phyloP scores from a whole-genome alignment of 192 early-diverging fungal genomes.

The Entrophospora sp. region DNA sequence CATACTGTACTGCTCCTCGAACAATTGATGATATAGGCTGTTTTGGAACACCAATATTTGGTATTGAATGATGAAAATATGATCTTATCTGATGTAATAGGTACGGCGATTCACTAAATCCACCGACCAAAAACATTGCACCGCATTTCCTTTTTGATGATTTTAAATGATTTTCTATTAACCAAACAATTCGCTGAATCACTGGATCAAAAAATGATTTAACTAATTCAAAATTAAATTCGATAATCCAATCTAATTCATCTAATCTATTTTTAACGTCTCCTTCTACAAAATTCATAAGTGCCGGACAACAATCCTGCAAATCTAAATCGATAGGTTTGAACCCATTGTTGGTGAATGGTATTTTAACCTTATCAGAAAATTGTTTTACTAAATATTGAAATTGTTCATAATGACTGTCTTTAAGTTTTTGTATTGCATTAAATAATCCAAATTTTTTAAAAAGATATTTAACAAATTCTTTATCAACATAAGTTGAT shows the following conservation, averaged over 20 bases:
- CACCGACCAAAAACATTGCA: constrained; percentile 45
- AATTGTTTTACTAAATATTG: constrained; percentile 1
- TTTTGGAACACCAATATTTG: constrained; percentile 30
- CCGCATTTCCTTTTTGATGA: constrained; percentile 24
- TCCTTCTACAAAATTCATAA: not conserved
- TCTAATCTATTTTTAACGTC: not conserved
- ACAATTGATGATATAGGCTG: constrained; percentile 37
- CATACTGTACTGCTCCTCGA: constrained; percentile 37
- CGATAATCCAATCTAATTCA: not conserved
- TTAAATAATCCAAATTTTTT: not conserved
- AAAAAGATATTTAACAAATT: not conserved
- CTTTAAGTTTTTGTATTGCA: not conserved
- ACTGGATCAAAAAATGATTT: constrained; percentile 43
- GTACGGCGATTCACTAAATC: constrained; percentile 42
- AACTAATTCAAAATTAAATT: not conserved
- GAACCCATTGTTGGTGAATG: not conserved
- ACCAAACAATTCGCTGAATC: constrained; percentile 25
- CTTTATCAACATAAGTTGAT: constrained; percentile 34
- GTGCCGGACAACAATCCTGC: not conserved
- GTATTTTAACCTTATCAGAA: not conserved
- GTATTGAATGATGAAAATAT: constrained; percentile 24
- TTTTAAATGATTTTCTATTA: constrained; percentile 36
- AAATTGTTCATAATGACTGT: not conserved
- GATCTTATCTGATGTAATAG: constrained; percentile 28
- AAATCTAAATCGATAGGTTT: not conserved